Percentiles rank a stretch among this genome's conserved stretches.
phyloP scores from a whole-genome alignment of 2,329 filamentous ascomycete species.

The Monosporascus sp. region DNA sequence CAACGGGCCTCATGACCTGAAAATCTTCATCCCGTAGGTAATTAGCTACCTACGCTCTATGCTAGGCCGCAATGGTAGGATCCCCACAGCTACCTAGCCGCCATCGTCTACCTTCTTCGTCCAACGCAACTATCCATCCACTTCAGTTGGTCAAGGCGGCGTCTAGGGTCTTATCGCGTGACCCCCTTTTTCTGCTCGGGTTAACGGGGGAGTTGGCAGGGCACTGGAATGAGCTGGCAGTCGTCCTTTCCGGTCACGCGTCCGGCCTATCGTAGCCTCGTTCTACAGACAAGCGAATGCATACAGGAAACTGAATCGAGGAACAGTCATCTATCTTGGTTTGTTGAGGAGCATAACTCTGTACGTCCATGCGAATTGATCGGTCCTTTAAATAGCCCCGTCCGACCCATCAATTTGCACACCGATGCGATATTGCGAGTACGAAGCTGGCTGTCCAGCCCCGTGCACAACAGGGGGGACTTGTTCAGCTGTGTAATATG shows the following conservation, averaged over 20 bases:
- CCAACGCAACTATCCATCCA: background rate
- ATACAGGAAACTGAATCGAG: background rate
- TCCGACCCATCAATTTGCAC: too few relatives aligned
- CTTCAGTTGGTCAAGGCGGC: background rate
- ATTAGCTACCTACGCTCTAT: background rate
- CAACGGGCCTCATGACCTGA: background rate
- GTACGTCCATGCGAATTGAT: background rate
- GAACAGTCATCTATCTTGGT: background rate
- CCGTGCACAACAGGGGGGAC: background rate
- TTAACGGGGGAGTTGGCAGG: background rate
- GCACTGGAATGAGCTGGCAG: background rate
- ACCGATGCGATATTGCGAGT: too few relatives aligned
- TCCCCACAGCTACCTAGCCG: background rate
- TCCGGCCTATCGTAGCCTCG: background rate
- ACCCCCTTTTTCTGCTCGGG: background rate
- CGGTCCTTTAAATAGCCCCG: background rate
- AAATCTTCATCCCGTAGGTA: background rate
- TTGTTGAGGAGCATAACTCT: background rate
- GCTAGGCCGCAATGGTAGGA: background rate
- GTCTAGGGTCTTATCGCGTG: background rate
- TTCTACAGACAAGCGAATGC: background rate
- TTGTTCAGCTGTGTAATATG: background rate
- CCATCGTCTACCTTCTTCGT: background rate
- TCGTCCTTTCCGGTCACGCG: background rate
- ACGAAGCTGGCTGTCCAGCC: too few relatives aligned